A percentile compares a stretch with the other conserved stretches of the same genome.
Conservation (phyloP, 495 filamentous ascomycete genomes). For the Xylaria curta region DNA sequence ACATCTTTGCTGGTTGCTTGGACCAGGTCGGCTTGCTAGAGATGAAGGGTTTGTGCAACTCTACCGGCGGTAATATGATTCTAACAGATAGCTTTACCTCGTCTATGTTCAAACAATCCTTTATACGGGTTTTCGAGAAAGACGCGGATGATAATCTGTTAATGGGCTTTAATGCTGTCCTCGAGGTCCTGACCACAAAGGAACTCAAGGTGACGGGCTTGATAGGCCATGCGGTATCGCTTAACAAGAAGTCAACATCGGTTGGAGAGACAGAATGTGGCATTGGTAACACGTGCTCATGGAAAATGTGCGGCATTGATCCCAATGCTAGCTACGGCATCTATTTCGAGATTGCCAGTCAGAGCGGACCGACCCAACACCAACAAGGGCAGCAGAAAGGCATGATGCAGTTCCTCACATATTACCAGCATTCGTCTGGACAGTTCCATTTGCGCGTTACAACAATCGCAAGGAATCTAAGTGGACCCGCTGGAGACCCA, state of each 20-base stretch:
- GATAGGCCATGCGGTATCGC: slow-evolving; percentile 93
- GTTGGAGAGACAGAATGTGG: slow-evolving; percentile 98
- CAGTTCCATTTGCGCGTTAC: slow-evolving; percentile 96
- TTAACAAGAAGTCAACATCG: slow-evolving; percentile 97
- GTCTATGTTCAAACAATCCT: slow-evolving; percentile 99
- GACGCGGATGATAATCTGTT: slow-evolving; percentile 91
- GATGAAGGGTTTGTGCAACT: slow-evolving; percentile 98
- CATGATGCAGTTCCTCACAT: slow-evolving; percentile 98
- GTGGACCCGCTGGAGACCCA: slow-evolving; percentile 95
- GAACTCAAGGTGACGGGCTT: slow-evolving; percentile 98
- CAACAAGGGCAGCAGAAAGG: slow-evolving; percentile 88
- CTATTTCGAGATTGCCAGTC: slow-evolving; percentile 97
- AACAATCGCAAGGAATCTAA: slow-evolving; percentile 89
- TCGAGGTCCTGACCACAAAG: slow-evolving; percentile 97
- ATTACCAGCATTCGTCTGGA: slow-evolving; percentile 97
- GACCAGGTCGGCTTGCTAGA: slow-evolving; percentile 98
- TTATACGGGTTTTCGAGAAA: slow-evolving; percentile 96
- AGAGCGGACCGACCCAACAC: slow-evolving; percentile 85
- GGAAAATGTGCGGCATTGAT: slow-evolving; percentile 99
- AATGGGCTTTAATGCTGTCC: slow-evolving; percentile 98
- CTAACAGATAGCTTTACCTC: slow-evolving; percentile 98
- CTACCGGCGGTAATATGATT: slow-evolving; percentile 97
- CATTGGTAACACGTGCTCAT: slow-evolving; percentile 98
- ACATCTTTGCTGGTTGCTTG: slow-evolving; percentile 97
- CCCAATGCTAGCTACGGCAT: slow-evolving; percentile 92